Conservation (phyloP, 2,329 filamentous ascomycete genomes). For the Calonectria henricotiae region DNA sequence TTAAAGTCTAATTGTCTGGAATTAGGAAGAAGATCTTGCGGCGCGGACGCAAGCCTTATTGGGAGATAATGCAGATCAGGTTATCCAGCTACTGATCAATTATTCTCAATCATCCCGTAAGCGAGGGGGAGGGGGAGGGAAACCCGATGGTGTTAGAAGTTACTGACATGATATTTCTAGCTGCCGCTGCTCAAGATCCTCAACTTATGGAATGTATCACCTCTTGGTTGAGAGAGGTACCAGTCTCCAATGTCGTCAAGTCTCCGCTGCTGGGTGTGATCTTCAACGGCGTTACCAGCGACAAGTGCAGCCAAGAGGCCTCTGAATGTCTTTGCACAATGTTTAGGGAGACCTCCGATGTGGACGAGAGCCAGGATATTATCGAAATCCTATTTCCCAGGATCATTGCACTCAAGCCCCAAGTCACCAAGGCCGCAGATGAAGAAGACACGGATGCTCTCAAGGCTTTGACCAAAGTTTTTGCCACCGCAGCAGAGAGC, state of each 20-base stretch:
- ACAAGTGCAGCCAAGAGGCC: slow-evolving; percentile 87
- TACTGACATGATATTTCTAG: slow-evolving; percentile 62
- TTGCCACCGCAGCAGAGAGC: slow-evolving; percentile 92
- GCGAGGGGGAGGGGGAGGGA: slow-evolving; percentile 58
- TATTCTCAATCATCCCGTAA: slow-evolving; percentile 94
- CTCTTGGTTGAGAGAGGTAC: slow-evolving; percentile 96
- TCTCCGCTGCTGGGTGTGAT: slow-evolving; percentile 89
- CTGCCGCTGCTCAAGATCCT: slow-evolving; percentile 85
- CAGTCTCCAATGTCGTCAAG: slow-evolving; percentile 85
- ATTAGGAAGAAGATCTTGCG: slow-evolving; percentile 94
- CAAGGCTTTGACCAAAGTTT: slow-evolving; percentile 91
- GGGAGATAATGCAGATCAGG: slow-evolving; percentile 90
- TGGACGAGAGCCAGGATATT: slow-evolving; percentile 88
- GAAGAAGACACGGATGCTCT: slow-evolving; percentile 89
- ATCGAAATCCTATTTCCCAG: slow-evolving; percentile 89
- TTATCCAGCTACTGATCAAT: slow-evolving; percentile 88
- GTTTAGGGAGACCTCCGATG: slow-evolving; percentile 91
- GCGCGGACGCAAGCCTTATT: slow-evolving; percentile 90
- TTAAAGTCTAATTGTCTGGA: slow-evolving; percentile 62
- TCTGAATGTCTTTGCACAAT: slow-evolving; percentile 95
- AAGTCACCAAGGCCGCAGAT: slow-evolving; percentile 81
- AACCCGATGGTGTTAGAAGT: neutral
- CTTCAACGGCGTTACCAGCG: slow-evolving; percentile 82
- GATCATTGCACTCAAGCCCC: slow-evolving; percentile 82
- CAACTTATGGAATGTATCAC: slow-evolving; percentile 95